Evolutionary conservation across 148 eudicot species (phyloP).

Genomic region (Pouteria glomerata): DNA sequence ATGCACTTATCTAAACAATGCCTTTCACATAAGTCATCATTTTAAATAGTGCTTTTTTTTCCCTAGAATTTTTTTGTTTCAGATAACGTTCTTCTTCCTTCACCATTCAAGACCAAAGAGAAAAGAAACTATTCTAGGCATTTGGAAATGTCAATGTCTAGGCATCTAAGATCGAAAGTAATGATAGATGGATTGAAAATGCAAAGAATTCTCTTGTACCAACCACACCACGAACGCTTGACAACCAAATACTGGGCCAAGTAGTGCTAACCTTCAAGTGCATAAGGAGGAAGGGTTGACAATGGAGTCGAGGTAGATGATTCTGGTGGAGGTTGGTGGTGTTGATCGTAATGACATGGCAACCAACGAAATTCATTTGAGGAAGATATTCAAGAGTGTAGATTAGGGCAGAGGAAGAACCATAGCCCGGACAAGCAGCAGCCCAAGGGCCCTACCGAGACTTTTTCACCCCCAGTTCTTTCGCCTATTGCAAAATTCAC

Average conservation of each 20-base stretch:
- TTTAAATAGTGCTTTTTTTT: no score
- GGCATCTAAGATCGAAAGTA: constrained; percentile 89
- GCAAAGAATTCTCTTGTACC: constrained; percentile 88
- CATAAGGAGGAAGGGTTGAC: constrained; percentile 23
- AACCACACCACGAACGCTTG: constrained; percentile 95
- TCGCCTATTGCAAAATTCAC: constrained; percentile 11
- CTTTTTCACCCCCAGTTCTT: constrained; percentile 99
- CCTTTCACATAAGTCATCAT: no score
- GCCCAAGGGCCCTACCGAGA: constrained; percentile 76
- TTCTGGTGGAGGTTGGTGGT: constrained; percentile 16
- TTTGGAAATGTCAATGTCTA: no score
- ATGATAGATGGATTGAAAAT: constrained; percentile 48
- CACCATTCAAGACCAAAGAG: no score
- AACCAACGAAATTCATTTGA: constrained; percentile 78
- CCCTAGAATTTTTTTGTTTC: no score
- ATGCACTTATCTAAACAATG: no score
- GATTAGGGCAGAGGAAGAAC: constrained; percentile 54
- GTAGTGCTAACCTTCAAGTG: constrained; percentile 80
- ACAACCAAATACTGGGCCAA: constrained; percentile 68
- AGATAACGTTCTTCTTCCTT: no score
- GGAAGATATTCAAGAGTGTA: constrained; percentile 81
- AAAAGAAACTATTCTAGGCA: no score
- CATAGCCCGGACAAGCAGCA: constrained; percentile 59
- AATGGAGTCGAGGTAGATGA: constrained; percentile 7
- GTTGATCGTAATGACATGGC: constrained; percentile 38